A percentile compares a stretch with the other conserved stretches of the same genome.
These are phyloP conservation scores for Oemleria cerasiformis DNA, from an alignment of 306 rosid species.

Conservation along the genomic window DNA sequence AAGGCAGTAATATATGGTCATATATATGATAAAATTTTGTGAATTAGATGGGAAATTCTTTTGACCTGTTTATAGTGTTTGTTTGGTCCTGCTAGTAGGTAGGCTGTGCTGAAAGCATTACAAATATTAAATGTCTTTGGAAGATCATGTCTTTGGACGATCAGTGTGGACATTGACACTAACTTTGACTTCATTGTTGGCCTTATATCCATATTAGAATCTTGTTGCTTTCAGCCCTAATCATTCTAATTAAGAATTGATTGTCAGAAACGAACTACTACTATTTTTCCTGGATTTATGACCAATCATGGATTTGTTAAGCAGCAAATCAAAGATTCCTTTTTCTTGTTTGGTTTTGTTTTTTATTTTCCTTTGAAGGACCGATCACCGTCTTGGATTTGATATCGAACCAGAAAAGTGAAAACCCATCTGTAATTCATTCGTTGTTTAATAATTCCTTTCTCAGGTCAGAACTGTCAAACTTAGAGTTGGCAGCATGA, in stretches of 20 bases:
- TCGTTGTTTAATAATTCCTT: not conserved
- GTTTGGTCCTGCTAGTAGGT: not conserved
- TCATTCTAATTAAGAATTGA: slow-evolving; percentile 20
- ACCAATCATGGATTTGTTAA: slow-evolving; percentile 14
- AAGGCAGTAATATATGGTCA: too few relatives aligned
- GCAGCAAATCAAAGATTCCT: slow-evolving; percentile 13
- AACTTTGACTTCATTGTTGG: slow-evolving; percentile 8
- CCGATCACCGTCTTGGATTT: not conserved
- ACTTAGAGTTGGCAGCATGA: slow-evolving; percentile 16
- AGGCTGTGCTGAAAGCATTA: not conserved
- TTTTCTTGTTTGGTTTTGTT: not conserved
- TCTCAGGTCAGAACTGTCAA: slow-evolving; percentile 15
- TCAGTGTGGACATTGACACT: slow-evolving; percentile 3
- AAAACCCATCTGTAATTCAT: not conserved
- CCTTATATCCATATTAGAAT: not conserved
- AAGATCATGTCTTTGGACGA: not conserved
- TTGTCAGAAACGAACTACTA: slow-evolving; percentile 10
- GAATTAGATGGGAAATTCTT: not conserved
- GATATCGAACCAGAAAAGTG: slow-evolving; percentile 9
- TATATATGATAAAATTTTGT: too few relatives aligned
- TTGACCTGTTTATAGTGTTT: not conserved
- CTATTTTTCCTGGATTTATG: slow-evolving; percentile 14
- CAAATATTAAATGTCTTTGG: not conserved
- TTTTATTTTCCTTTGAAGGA: not conserved
- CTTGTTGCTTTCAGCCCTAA: slow-evolving; percentile 5